Evolutionary conservation across 192 early-diverging fungal genomes (phyloP), one percentile per base, ranked within the genome.

Genomic region (Lobosporangium transversale): DNA sequence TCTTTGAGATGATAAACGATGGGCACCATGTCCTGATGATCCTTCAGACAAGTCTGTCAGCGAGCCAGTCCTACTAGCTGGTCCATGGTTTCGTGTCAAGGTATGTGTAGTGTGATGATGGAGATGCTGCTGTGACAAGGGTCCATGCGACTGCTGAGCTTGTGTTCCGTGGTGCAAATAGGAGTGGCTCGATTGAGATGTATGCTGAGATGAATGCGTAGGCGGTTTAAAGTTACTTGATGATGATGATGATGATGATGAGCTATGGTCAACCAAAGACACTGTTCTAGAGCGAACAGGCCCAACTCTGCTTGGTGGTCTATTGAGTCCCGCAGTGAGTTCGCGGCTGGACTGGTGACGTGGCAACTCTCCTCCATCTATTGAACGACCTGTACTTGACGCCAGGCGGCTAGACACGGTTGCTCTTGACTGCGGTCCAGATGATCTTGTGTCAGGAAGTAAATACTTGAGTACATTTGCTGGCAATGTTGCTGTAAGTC

Each of bases 401-500:
- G 6, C n/a, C 35, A 18, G 60, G 31, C 2, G 58, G 27, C 0
- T 32, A 54, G 51, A 44, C 20, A 8, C 37, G 18, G 8, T 26
- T 26, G 48, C 15, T 32, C 73, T 44, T 17, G 43, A 17, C 32
- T 42, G 33, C 23, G 64, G 49, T 9, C 29, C 12, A 31, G 73
- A 40, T 43, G 64, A 56, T 62, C 62, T 36, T 17, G 73, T 24
- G 23, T 76, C 64, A 14, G 73, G 73, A 12, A 76, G n/a, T 5
- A 76, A 50, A 23, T 76, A 76, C 17, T 76, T 76, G 26, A 76
- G 59, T 24, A 76, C 73, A 42, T 40, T 67, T 42, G 37, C 44
- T 10, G 73, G 73, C 36, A 76, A 40, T 37, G 58, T 66, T 33
- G 64, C n/a, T 20, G 73, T 67, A 43, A 76, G 2, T 7, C 73